A percentile compares a stretch with the other conserved stretches of the same genome.
These are phyloP conservation scores for Eragrostis tef DNA, from an alignment of 202 grass and related monocot species.

Conservation along the genomic window DNA sequence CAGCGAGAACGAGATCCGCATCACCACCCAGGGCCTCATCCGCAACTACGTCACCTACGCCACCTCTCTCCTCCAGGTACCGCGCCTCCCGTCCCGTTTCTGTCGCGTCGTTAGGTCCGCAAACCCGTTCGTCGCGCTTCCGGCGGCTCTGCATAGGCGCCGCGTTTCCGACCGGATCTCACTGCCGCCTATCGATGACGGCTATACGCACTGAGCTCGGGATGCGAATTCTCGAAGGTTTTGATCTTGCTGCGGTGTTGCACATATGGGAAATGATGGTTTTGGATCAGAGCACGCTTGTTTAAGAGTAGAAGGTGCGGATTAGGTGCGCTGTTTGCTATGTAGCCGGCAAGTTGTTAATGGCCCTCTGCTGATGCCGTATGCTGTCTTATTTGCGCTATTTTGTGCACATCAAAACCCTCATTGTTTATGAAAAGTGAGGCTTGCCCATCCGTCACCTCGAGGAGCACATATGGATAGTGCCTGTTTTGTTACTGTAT, in stretches of 20 bases:
- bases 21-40: slow-evolving; percentile 84
- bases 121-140: background rate
- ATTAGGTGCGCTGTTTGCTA: background rate
- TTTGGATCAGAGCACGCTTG: background rate
- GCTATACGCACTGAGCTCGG: background rate
- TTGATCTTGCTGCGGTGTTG: background rate
- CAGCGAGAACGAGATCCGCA: slow-evolving; percentile 87
- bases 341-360: background rate
- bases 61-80: slow-evolving; percentile 79
- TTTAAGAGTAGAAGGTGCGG: background rate
- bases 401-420: background rate
- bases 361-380: background rate
- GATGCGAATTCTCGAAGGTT: background rate
- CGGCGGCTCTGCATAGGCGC: background rate
- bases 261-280: background rate
- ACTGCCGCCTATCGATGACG: background rate
- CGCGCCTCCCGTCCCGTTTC: background rate
- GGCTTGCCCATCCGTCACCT: background rate
- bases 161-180: slow-evolving; percentile 22
- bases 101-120: background rate
- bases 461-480: background rate
- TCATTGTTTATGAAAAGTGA: background rate
- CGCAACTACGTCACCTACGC: slow-evolving; percentile 92
- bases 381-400: background rate
- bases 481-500: background rate